These are phyloP conservation scores for Orbilia javanica DNA, from an alignment of 2,329 filamentous ascomycete species.

Conservation along the genomic window DNA sequence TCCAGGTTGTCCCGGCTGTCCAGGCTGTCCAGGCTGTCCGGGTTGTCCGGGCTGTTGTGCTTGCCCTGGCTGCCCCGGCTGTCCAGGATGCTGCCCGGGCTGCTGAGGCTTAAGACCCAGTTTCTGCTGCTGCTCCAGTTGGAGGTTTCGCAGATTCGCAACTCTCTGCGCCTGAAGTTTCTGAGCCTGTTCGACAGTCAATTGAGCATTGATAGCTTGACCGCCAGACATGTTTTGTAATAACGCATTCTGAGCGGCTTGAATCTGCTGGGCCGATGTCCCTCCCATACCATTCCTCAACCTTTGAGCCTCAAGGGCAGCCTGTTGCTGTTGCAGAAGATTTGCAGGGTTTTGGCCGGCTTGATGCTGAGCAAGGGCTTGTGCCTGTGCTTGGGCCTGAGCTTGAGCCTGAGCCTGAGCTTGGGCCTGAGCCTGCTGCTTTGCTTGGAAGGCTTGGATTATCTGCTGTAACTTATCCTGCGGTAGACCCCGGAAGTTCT, in stretches of 20 bases:
- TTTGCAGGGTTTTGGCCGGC: constrained; percentile 30
- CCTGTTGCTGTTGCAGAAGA: constrained; percentile 45
- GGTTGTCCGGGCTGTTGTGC: constrained; percentile 17
- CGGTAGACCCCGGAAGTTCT: constrained; percentile 40
- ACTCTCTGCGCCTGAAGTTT: constrained; percentile 18
- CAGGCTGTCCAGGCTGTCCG: constrained; percentile 18
- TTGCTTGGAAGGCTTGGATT: constrained; percentile 34
- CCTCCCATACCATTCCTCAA: constrained; percentile 30
- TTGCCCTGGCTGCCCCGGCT: constrained; percentile 8
- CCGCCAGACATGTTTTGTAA: constrained; percentile 33
- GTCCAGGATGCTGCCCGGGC: background rate
- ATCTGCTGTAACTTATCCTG: constrained; percentile 46
- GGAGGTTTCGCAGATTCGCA: background rate
- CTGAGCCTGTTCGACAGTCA: constrained; percentile 33
- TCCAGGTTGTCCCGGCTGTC: constrained; percentile 11
- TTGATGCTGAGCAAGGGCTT: constrained; percentile 21
- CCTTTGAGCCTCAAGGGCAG: constrained; percentile 40
- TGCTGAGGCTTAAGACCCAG: background rate
- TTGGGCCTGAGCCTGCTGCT: constrained; percentile 22
- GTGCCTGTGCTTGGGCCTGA: constrained; percentile 18
- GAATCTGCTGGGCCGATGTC: constrained; percentile 26
- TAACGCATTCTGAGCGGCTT: constrained; percentile 42
- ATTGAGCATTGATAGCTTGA: background rate
- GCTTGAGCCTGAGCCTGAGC: constrained; percentile 15
- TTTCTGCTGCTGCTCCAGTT: background rate